Evolutionary conservation across 2,329 filamentous ascomycete species (phyloP), one percentile per base, ranked within the genome.

Genomic region (Ophiosphaerella korrae): DNA sequence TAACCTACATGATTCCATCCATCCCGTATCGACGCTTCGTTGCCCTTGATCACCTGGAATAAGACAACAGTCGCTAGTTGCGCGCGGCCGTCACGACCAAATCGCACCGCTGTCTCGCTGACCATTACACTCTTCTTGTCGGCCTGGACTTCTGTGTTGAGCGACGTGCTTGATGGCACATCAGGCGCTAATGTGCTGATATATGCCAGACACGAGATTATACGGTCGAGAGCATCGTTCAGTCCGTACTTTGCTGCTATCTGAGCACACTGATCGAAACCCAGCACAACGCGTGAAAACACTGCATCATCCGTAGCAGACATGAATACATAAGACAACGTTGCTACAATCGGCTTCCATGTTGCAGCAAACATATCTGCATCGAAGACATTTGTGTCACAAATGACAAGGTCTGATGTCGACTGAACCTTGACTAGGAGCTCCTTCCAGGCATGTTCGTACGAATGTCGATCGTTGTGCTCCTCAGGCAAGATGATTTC

Each of bases 401-500:
- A 95, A 26, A 93, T 79, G 31, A 88, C 78, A 38, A 97, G 80
- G 44, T 87, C 83, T 1, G 88, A 87, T 0, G 90, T 85, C 6
- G 85, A 84, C 58, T 89, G 86, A 0, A 92, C 88, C 76, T 97
- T 97, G 57, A 92, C 77, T 35, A 97, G 78, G 9, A 99, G 78
- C 73, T 99, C 94, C 71, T 93, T 93, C 94, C 94, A 99, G 2
- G 94, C 93, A 74, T 96, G 94, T 71, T 97, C 93, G 68, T 97
- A 97, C 1, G 92, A 92, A 75, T 96, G 89, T 71, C 93, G 89
- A 72, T 96, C 97, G 69, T 97, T 92, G 71, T 97, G 94, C 74
- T 99, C 94, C 60, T 97, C 94, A 0, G 94, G 94, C 18, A 99
- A 78, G 58, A 99, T 97, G 57, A 99, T 99, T 74, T 99, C 94